Base-by-base conservation (phyloP, 257 asterid genomes). In the Cinchona pubescens region DNA sequence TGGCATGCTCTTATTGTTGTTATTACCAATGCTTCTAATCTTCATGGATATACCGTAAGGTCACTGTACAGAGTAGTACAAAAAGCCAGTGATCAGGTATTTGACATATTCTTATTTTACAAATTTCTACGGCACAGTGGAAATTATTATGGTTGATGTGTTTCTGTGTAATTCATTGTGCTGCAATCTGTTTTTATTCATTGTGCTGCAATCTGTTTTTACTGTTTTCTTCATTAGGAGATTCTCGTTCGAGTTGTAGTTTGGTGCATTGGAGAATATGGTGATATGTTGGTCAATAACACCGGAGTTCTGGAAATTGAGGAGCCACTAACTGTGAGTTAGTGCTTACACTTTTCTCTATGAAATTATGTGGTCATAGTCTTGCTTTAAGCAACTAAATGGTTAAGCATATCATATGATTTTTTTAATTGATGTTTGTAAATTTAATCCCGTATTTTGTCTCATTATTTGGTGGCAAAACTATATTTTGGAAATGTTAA, bases 261-360 rank as follows among this genome's bases (percentile, higher is more conserved):
- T 76, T 95, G 99, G 99, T 95, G 98, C 87, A 86, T 95, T 55
- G 99, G 99, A 78, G 99, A 95, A 87, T 95, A 91, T 82, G 99
- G 98, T 53, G 99, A 95, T 71, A 78, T 95, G 92, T 84, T 95
- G 85, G 89, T 92, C 70, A 72, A 80, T 79, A 90, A 88, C 75
- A 77, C 85, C 64, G 98, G 90, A 79, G 79, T 91, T 87, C 96
- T 91, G 80, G 90, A 85, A 79, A 71, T 77, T 37, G 99, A 95
- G 87, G 96, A 90, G 69, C 93, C 90, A 63, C 80, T 89, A 73
- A 90, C 89, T 43, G 99, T 95, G 80, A 87, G 98, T 95, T 80
- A 76, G 62, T 75, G 79, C 63, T 76, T 75, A 69, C 49, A 38
- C 25, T 40, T n/a, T 34, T 59, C 18, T 75, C 25, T 64, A 40